Conservation (phyloP, 2,329 filamentous ascomycete genomes). For the Aspergillus costaricaensis region DNA sequence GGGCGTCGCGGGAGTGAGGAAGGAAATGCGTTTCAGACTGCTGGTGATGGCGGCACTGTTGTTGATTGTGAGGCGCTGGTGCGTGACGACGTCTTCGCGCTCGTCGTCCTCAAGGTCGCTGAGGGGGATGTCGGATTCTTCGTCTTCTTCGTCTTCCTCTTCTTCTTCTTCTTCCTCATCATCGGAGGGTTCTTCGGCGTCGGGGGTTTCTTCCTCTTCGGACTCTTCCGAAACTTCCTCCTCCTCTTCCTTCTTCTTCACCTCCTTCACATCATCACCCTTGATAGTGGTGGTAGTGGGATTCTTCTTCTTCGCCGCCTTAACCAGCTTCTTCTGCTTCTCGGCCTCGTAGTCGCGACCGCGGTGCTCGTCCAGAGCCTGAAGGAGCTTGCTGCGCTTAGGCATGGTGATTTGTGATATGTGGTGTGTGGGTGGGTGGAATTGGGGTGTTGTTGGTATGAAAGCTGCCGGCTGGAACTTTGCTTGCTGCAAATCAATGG, state of each 20-base stretch:
- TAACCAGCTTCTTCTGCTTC: constrained; percentile 69
- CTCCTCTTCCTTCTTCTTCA: constrained; percentile 10
- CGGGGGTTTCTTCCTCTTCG: constrained; percentile 35
- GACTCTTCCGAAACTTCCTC: constrained; percentile 30
- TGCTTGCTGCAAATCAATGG: constrained; percentile 22
- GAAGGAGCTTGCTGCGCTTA: constrained; percentile 60
- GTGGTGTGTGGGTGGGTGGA: neutral
- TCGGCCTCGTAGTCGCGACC: constrained; percentile 72
- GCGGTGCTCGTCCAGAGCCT: constrained; percentile 60
- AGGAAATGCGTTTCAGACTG: constrained; percentile 68
- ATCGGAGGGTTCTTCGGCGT: constrained; percentile 25
- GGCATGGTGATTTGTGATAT: constrained; percentile 40
- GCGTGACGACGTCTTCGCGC: constrained; percentile 81
- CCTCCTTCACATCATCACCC: constrained; percentile 3
- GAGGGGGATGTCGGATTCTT: constrained; percentile 84
- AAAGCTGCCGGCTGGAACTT: constrained; percentile 11
- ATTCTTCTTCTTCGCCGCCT: constrained; percentile 40
- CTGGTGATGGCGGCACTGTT: constrained; percentile 84
- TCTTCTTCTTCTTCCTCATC: constrained; percentile 29
- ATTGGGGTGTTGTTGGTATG: neutral
- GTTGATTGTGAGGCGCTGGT: constrained; percentile 95
- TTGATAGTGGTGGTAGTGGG: fast-evolving
- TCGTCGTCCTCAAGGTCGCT: constrained; percentile 83
- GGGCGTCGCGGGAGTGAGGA: constrained; percentile 62
- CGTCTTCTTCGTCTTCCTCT: constrained; percentile 57